Base-by-base conservation (phyloP, 1,284 basidiomycete species). In the Flammula alnicola region DNA sequence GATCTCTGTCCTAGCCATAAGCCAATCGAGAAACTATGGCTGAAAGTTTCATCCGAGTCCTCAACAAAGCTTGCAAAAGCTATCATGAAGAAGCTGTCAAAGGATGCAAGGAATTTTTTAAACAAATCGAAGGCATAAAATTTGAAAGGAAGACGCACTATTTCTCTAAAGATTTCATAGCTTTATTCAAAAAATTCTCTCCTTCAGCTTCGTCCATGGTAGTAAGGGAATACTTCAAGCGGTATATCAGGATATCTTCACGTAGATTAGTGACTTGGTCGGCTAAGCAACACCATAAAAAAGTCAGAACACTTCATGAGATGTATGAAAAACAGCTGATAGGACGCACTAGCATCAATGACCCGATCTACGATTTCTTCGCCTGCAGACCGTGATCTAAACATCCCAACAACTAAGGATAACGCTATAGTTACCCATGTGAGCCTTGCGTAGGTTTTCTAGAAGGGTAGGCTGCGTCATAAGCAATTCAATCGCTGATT, bases 21-120 rank as follows among this genome's bases (percentile, higher is more conserved):
- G 75, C 95, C 95, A 98, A 29, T 84, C 79, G 87, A 88, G 65
- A 98, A 98, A 12, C 81, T 85, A 59, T 87, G 81, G 4, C 77
- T 77, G 55, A 91, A 89, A 46, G 81, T 77, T 9, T 83, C 79
- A 26, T 83, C 76, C 12, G 68, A 67, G 14, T 80, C 79, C 45
- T 95, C 91, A 6, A 97, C 87, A 61, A 93, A 99, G 54, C 87
- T 92, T 1, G 95, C 89, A 63, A 98, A 99, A 0, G 92, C 91
- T 52, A 99, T 91, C 54, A 96, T 83, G 72, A 98, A 98, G 73
- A 97, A 98, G 64, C 89, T 92, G 51, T 16, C n/a, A 23, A 32
- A 20, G 14, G 14, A n/a, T n/a, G n/a, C n/a, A n/a, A n/a, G n/a
- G n/a, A n/a, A n/a, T n/a, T n/a, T n/a, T n/a, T n/a, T n/a, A n/a